Evolutionary conservation across 805 yeast genomes (phyloP).

Genomic region (Candida chilensis): DNA sequence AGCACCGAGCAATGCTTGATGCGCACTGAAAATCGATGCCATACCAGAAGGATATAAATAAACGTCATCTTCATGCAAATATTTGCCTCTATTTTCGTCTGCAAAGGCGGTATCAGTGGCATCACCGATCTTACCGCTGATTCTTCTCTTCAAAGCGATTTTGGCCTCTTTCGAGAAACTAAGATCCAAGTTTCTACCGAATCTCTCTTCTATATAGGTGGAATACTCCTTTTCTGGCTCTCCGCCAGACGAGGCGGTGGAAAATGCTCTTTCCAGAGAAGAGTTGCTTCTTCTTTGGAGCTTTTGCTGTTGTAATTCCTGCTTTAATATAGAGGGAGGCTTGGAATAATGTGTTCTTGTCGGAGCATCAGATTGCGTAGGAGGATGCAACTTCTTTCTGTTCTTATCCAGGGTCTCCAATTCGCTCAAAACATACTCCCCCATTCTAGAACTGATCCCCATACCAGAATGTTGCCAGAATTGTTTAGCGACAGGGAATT

Average conservation of each 20-base stretch:
- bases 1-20: slow-evolving; percentile 38
- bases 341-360: not conserved
- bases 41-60: slow-evolving; percentile 86
- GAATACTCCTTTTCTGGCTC: slow-evolving; percentile 44
- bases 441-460: slow-evolving; percentile 86
- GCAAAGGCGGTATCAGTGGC: slow-evolving; percentile 4
- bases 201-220: slow-evolving; percentile 77
- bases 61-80: slow-evolving; percentile 53
- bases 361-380: too few species aligned
- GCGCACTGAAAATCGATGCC: slow-evolving; percentile 85
- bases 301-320: slow-evolving; percentile 22
- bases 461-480: slow-evolving; percentile 99
- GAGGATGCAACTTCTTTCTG: slow-evolving; percentile 2
- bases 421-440: slow-evolving; percentile 72
- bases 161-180: slow-evolving; percentile 72
- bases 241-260: slow-evolving; percentile 10
- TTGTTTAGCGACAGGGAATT: slow-evolving; percentile 59
- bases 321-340: slow-evolving; percentile 10
- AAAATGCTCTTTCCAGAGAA: slow-evolving; percentile 13
- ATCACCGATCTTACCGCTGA: slow-evolving; percentile 55
- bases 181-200: slow-evolving; percentile 81
- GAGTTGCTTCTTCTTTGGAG: slow-evolving; percentile 23
- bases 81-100: slow-evolving; percentile 15
- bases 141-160: slow-evolving; percentile 60
- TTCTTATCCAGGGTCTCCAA: slow-evolving; percentile 20